These are phyloP conservation scores for Chalciporus piperatus DNA, from an alignment of 768 basidiomycete species.

Conservation along the genomic window DNA sequence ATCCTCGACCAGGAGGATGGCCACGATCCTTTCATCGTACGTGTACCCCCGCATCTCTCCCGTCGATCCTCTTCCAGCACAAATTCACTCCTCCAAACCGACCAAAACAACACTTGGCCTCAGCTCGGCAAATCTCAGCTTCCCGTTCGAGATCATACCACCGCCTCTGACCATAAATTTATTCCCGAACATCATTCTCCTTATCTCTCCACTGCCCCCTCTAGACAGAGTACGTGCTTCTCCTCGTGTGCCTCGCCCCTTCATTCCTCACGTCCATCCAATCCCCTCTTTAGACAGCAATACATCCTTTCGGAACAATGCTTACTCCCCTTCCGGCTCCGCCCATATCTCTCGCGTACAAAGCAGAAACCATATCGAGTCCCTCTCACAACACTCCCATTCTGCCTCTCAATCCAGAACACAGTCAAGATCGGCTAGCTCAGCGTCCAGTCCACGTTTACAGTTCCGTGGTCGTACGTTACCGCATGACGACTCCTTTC, in stretches of 20 bases:
- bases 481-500: constrained; percentile 37
- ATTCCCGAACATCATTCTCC: constrained; percentile 7
- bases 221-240: constrained; percentile 39
- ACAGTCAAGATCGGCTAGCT: constrained; percentile 45
- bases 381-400: constrained; percentile 25
- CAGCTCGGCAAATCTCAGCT: constrained; percentile 37
- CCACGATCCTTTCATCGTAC: constrained; percentile 48
- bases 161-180: neutral
- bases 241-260: constrained; percentile 10
- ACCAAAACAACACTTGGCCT: constrained; percentile 40
- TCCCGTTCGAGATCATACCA: neutral
- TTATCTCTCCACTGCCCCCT: constrained; percentile 28
- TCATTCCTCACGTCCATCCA: constrained; percentile 6
- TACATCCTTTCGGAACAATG: constrained; percentile 29
- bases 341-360: constrained; percentile 34
- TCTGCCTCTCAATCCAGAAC: constrained; percentile 44
- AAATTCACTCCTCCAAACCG: constrained; percentile 17
- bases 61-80: constrained; percentile 28
- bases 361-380: constrained; percentile 35
- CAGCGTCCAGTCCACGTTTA: constrained; percentile 48
- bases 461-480: constrained; percentile 40
- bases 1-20: constrained; percentile 25
- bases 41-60: constrained; percentile 33
- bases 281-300: constrained; percentile 21
- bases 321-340: constrained; percentile 31